These are phyloP conservation scores for Biscutella auriculata DNA, from an alignment of 441 rosid genomes.

Conservation along the genomic window DNA sequence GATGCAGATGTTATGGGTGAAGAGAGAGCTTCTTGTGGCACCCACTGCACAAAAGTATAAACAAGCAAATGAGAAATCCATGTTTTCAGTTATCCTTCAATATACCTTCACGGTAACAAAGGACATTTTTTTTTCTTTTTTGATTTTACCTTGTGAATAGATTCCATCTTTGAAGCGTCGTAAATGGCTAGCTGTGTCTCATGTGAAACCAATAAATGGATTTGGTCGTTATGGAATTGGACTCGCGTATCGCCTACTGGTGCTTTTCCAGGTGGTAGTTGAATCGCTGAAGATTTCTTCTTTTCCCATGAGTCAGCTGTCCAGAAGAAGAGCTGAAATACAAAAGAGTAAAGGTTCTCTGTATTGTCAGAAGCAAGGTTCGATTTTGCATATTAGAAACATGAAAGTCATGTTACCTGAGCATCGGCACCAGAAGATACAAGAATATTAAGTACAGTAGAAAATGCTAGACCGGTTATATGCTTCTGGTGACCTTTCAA, in stretches of 20 bases:
- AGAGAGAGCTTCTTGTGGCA: slow-evolving; percentile 50
- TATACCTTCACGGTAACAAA: too few relatives aligned
- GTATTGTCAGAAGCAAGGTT: background rate
- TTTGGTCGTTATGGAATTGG: slow-evolving; percentile 65
- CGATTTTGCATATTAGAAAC: background rate
- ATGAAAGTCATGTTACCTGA: slow-evolving; percentile 23
- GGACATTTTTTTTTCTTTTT: background rate
- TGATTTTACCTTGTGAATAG: slow-evolving; percentile 35
- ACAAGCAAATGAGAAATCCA: background rate
- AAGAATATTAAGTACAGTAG: slow-evolving; percentile 30
- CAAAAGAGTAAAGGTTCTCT: background rate
- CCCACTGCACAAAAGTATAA: slow-evolving; percentile 35
- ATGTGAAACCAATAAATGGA: slow-evolving; percentile 54
- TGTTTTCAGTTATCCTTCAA: too few relatives aligned
- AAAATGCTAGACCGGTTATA: slow-evolving; percentile 50
- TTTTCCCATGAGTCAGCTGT: slow-evolving; percentile 72
- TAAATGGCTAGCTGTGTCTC: slow-evolving; percentile 56
- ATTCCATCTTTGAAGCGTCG: slow-evolving; percentile 56
- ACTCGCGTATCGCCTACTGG: slow-evolving; percentile 61
- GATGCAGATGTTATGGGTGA: slow-evolving; percentile 44
- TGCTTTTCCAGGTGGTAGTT: slow-evolving; percentile 44
- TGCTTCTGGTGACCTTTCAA: slow-evolving; percentile 40
- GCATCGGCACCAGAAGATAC: slow-evolving; percentile 51
- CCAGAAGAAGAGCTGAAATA: slow-evolving; percentile 47
- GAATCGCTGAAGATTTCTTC: slow-evolving; percentile 49